A percentile compares a stretch with the other conserved stretches of the same genome.
phyloP scores from a whole-genome alignment of 2,329 filamentous ascomycete genomes.

The Fusarium kyushuense region DNA sequence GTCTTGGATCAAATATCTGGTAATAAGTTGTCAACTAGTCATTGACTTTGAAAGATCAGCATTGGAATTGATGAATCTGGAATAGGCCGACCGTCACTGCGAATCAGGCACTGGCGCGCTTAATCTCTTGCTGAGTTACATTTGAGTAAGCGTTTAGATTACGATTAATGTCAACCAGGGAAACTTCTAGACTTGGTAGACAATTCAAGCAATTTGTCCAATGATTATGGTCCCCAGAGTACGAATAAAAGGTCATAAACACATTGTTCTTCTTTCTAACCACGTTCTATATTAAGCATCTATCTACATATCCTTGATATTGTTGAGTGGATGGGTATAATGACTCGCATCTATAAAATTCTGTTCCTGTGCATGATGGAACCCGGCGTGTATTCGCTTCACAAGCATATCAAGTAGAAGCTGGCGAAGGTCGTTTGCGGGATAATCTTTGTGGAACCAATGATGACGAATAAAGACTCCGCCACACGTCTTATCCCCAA shows the following conservation, averaged over 20 bases:
- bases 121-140: not conserved
- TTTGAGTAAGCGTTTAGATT: not conserved
- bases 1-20: not conserved
- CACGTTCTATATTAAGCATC: not conserved
- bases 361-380: slow-evolving; percentile 10
- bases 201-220: not conserved
- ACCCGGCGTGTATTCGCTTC: slow-evolving; percentile 15
- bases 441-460: slow-evolving; percentile 33
- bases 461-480: slow-evolving; percentile 46
- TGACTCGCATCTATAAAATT: slow-evolving; percentile 23
- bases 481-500: slow-evolving; percentile 40
- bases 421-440: slow-evolving; percentile 14
- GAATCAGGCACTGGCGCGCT: slow-evolving; percentile 7
- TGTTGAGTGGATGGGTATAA: slow-evolving; percentile 8
- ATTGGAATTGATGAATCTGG: not conserved
- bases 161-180: no score
- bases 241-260: no score
- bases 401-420: slow-evolving; percentile 9
- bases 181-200: no score
- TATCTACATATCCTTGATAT: slow-evolving; percentile 2
- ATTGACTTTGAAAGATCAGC: not conserved
- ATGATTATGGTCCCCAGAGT: not conserved
- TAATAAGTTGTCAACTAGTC: not conserved
- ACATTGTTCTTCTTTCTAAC: not conserved
- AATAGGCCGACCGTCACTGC: not conserved